Evolutionary conservation across 2,329 filamentous ascomycete species (phyloP), one percentile per base, ranked within the genome.

Genomic region (Alternaria sp.): DNA sequence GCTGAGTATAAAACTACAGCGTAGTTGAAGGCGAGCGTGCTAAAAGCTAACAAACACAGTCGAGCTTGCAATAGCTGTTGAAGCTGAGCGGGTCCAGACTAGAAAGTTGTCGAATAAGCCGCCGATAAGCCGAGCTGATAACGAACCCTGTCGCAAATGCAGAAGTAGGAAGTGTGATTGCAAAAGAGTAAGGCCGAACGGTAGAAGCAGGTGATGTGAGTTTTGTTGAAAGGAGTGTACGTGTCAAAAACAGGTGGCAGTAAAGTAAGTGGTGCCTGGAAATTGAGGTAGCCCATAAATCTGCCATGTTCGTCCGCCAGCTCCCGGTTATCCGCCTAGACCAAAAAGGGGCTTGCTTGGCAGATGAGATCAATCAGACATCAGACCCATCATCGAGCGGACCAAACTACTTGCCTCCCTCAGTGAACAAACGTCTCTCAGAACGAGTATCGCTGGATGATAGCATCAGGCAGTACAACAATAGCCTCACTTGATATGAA

Each of bases 61-160:
- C 7, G 46, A 48, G 42, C 51, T 36, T 56, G 32, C 43, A 30
- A 56, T n/a, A 56, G 57, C 39, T 47, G 57, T 54, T 54, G 51
- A 55, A 54, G 46, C 48, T 55, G 57, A 54, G 61, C 63, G 58
- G 63, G 61, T 57, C 53, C 26, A 44, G 61, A 48, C 55, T 52
- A 69, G 65, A 70, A 70, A 75, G 66, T 72, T 73, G 64, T 67
- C 59, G 51, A 64, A 64, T 54, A 58, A 66, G 49, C 39, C 26
- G 63, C 66, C 65, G 74, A 77, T 77, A 75, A 76, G 74, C 66
- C 69, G 75, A 76, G 74, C 66, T 66, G 75, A 76, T 77, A 76
- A 75, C 67, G 63, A 68, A 68, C 65, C 67, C 72, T 63, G 61
- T 57, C 58, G 49, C 43, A 28, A 36, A 54, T 22, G 57, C 20